A percentile compares a stretch with the other conserved stretches of the same genome.
These are phyloP conservation scores for Termitomyces sp. DNA, from an alignment of 768 basidiomycete genomes.

Conservation along the genomic window DNA sequence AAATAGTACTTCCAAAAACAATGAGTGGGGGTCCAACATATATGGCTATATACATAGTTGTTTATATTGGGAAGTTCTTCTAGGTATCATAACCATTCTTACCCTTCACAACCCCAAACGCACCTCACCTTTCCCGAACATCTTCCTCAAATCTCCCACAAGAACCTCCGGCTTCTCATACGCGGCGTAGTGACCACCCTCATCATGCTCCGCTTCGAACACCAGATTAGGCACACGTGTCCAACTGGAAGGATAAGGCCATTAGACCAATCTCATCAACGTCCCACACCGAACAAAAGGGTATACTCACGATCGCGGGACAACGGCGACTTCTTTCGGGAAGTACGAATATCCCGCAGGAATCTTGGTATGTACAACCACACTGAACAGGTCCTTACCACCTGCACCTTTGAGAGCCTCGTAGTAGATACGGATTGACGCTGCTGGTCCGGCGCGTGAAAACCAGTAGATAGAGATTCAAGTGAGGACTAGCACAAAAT, in stretches of 20 bases:
- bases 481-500: too few species aligned
- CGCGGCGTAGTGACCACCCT: constrained; percentile 59
- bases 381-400: background rate
- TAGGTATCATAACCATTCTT: constrained; percentile 34
- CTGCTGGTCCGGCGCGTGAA: constrained; percentile 55
- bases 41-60: too few species aligned
- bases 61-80: too few species aligned
- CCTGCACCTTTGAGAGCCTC: constrained; percentile 30
- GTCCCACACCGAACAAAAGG: background rate
- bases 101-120: constrained; percentile 43
- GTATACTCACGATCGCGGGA: constrained; percentile 21
- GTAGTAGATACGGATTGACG: constrained; percentile 57
- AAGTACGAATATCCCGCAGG: constrained; percentile 51
- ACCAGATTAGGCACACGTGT: constrained; percentile 32
- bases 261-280: background rate
- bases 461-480: too few species aligned
- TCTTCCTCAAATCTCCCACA: constrained; percentile 47
- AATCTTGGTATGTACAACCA: constrained; percentile 19
- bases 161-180: constrained; percentile 46
- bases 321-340: constrained; percentile 39
- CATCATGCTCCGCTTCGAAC: constrained; percentile 43
- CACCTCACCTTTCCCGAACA: constrained; percentile 52
- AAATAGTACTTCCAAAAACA: too few species aligned
- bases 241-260: constrained; percentile 37
- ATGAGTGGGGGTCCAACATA: too few species aligned